Conservation (phyloP, 164 flowering plant genomes). For the Malania oleifera region DNA sequence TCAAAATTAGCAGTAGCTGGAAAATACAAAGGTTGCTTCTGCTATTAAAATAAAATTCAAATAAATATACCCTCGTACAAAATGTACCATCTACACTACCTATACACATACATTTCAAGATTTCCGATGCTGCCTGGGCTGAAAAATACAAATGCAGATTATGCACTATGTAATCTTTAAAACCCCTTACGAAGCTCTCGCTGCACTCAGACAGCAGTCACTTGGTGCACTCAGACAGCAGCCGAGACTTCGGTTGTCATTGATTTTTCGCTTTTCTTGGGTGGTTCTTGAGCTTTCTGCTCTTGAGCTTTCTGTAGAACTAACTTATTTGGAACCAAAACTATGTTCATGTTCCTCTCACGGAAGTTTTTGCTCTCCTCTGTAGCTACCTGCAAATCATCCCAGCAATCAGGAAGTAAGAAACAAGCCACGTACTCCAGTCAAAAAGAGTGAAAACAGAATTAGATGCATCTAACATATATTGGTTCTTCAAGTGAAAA, state of each 20-base stretch:
- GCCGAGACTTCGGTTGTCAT: slow-evolving; percentile 49
- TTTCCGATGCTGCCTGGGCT: slow-evolving; percentile 18
- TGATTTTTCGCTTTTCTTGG: slow-evolving; percentile 55
- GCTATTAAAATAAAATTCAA: too few species aligned
- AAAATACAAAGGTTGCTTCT: too few species aligned
- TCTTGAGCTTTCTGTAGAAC: slow-evolving; percentile 55
- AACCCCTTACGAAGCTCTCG: slow-evolving; percentile 2
- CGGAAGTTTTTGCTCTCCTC: slow-evolving; percentile 74
- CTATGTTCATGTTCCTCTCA: slow-evolving; percentile 57
- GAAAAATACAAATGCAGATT: too few species aligned
- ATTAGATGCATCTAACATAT: too few species aligned
- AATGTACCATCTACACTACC: slow-evolving; percentile 5
- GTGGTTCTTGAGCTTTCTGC: slow-evolving; percentile 60
- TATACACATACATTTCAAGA: slow-evolving; percentile 26
- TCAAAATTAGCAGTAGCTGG: too few species aligned
- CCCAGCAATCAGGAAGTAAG: slow-evolving; percentile 3
- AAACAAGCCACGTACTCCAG: background rate
- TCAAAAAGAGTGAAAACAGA: background rate
- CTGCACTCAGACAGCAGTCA: slow-evolving; percentile 36
- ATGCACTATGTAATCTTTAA: slow-evolving; percentile 4
- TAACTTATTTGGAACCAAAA: slow-evolving; percentile 70
- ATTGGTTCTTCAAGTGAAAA: too few species aligned
- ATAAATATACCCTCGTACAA: slow-evolving; percentile 1
- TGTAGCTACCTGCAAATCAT: slow-evolving; percentile 51
- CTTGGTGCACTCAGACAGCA: slow-evolving; percentile 25